phyloP scores from a whole-genome alignment of 345 rosid species.

The Pistacia atlantica region DNA sequence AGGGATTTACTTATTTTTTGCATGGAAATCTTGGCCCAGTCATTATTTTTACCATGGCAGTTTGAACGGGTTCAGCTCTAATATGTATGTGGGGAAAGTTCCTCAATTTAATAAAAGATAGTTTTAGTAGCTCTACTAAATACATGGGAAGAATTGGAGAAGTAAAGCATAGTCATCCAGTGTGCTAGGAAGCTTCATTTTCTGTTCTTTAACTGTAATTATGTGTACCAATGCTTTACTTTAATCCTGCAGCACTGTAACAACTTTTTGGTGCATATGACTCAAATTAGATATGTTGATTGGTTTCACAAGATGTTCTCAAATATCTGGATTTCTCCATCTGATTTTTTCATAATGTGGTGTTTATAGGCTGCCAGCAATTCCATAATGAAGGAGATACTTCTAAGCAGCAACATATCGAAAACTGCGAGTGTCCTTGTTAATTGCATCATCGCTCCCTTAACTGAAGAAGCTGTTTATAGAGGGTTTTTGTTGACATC shows the following conservation, averaged over 20 bases:
- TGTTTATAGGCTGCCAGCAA: constrained; percentile 49
- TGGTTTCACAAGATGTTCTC: not conserved
- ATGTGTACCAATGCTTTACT: not conserved
- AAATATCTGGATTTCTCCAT: not conserved
- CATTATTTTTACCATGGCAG: not conserved
- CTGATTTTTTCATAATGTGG: not conserved
- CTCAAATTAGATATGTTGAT: not conserved
- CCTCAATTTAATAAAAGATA: not conserved
- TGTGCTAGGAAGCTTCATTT: not conserved
- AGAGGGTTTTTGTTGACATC: constrained; percentile 76
- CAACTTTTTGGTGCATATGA: not conserved
- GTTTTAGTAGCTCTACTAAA: not conserved
- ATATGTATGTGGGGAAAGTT: not conserved
- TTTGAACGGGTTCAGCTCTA: too few relatives aligned
- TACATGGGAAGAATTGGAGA: not conserved
- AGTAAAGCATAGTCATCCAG: not conserved
- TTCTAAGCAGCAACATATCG: constrained; percentile 47
- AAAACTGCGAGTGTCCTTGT: constrained; percentile 55
- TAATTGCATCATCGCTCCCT: constrained; percentile 65
- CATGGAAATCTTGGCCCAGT: not conserved
- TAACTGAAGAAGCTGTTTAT: constrained; percentile 76
- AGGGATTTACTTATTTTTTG: not conserved
- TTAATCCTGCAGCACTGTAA: not conserved
- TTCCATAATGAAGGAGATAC: constrained; percentile 59
- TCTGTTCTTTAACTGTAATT: not conserved